These are phyloP conservation scores for Lentinula sp. DNA, from an alignment of 768 basidiomycete species.

Conservation along the genomic window DNA sequence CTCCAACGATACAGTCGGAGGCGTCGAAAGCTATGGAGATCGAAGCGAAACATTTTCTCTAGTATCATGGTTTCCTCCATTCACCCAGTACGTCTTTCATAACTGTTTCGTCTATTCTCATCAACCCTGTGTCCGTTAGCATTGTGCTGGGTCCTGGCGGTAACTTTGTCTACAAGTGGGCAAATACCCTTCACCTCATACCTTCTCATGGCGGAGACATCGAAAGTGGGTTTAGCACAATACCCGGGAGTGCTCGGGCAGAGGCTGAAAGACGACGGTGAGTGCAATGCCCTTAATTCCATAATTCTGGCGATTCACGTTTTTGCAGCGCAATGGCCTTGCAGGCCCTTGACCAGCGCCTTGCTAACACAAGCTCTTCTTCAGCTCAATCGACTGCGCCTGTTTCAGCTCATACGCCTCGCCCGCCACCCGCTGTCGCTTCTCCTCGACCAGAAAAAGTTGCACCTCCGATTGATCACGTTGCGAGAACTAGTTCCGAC, in stretches of 20 bases:
- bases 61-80: slow-evolving; percentile 94
- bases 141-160: slow-evolving; percentile 59
- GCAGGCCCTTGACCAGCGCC: slow-evolving; percentile 91
- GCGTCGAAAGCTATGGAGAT: slow-evolving; percentile 79
- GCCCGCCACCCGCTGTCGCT: slow-evolving; percentile 23
- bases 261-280: slow-evolving; percentile 95
- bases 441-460: slow-evolving; percentile 26
- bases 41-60: slow-evolving; percentile 95
- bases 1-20: slow-evolving; percentile 53
- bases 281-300: slow-evolving; percentile 13
- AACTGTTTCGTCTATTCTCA: neutral
- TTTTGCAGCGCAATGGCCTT: slow-evolving; percentile 82
- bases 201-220: slow-evolving; percentile 58
- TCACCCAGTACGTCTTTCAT: slow-evolving; percentile 68
- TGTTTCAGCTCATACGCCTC: slow-evolving; percentile 21
- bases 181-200: slow-evolving; percentile 69
- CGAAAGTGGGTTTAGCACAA: slow-evolving; percentile 69
- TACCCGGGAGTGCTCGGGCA: slow-evolving; percentile 86
- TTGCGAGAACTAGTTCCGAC: slow-evolving; percentile 31
- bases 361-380: slow-evolving; percentile 61
- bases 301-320: slow-evolving; percentile 5
- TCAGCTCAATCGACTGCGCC: slow-evolving; percentile 19
- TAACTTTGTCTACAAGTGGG: slow-evolving; percentile 61
- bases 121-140: slow-evolving; percentile 19
- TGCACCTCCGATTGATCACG: slow-evolving; percentile 20